Percentiles rank a stretch among this genome's conserved stretches.
Conservation (phyloP, 78 protist species). For the Pelomyxa schiedti region DNA sequence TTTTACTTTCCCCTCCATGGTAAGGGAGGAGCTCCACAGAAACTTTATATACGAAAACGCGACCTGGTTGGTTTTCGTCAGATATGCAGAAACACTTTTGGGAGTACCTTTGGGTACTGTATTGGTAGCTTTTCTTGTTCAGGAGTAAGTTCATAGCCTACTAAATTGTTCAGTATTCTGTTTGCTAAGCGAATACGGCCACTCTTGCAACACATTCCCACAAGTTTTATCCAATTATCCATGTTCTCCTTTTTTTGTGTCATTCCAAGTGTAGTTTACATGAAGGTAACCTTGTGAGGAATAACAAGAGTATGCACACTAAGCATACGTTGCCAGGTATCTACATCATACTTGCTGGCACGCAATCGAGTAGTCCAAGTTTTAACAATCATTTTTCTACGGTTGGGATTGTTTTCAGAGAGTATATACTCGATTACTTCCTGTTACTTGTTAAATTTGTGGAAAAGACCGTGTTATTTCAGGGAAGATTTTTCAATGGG, state of each 20-base stretch:
- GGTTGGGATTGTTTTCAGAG: neutral
- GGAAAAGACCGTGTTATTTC: too few relatives aligned
- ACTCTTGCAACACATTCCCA: constrained; percentile 68
- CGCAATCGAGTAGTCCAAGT: constrained; percentile 72
- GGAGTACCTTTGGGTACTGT: constrained; percentile 15
- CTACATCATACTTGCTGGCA: constrained; percentile 66
- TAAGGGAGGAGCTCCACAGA: constrained; percentile 45
- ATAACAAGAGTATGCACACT: constrained; percentile 71
- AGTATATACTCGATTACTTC: constrained; percentile 50
- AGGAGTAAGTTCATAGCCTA: constrained; percentile 8
- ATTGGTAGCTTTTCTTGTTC: constrained; percentile 5
- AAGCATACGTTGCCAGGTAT: constrained; percentile 85
- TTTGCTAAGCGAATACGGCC: constrained; percentile 42
- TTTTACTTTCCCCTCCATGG: neutral
- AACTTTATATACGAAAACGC: constrained; percentile 72
- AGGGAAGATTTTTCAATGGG: too few relatives aligned
- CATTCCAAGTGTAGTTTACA: too few relatives aligned
- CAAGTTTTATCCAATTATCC: constrained; percentile 71
- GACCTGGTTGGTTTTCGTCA: constrained; percentile 53
- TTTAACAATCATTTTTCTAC: constrained; percentile 27
- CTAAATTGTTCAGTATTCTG: constrained; percentile 27
- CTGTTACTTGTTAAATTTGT: too few relatives aligned
- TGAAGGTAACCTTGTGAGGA: constrained; percentile 56
- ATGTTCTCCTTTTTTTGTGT: too few relatives aligned
- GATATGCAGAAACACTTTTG: constrained; percentile 27